Conservation (phyloP, 2,329 filamentous ascomycete species). For the Dactylonectria estremocensis region DNA sequence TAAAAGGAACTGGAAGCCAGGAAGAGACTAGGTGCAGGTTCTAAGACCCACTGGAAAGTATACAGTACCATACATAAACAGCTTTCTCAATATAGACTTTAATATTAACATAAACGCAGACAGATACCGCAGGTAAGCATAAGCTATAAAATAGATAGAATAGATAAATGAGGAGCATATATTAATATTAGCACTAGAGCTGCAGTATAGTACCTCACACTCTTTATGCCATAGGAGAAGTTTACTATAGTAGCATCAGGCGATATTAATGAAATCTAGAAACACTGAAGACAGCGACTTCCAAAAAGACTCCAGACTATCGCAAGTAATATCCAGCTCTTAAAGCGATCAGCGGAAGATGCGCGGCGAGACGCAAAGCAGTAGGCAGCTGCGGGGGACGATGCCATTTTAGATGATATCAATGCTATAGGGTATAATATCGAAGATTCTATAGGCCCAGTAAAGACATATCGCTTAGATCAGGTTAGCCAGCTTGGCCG, state of each 20-base stretch:
- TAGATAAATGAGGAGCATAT: too few species aligned
- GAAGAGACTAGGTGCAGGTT: neutral
- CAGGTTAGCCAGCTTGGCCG: neutral
- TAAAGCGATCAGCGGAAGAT: conserved; percentile 20
- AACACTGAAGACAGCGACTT: neutral
- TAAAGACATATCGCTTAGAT: neutral
- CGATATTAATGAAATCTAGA: neutral
- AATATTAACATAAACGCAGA: too few species aligned
- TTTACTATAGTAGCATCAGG: neutral
- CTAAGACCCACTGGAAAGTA: neutral
- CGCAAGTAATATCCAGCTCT: conserved; percentile 15
- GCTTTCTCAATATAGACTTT: neutral
- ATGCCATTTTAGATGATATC: too few species aligned
- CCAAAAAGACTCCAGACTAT: conserved; percentile 1
- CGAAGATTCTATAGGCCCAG: too few species aligned
- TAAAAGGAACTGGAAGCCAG: neutral
- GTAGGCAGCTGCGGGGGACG: neutral
- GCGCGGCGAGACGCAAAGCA: conserved; percentile 3
- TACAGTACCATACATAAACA: neutral
- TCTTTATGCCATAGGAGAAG: conserved; percentile 3
- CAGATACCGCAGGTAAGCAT: too few species aligned
- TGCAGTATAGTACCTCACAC: conserved; percentile 3
- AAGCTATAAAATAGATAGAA: too few species aligned
- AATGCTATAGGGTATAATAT: too few species aligned
- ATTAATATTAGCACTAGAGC: conserved; percentile 1